Base-by-base conservation (phyloP, 2,329 filamentous ascomycete genomes). In the Penicillium brevicompactum region DNA sequence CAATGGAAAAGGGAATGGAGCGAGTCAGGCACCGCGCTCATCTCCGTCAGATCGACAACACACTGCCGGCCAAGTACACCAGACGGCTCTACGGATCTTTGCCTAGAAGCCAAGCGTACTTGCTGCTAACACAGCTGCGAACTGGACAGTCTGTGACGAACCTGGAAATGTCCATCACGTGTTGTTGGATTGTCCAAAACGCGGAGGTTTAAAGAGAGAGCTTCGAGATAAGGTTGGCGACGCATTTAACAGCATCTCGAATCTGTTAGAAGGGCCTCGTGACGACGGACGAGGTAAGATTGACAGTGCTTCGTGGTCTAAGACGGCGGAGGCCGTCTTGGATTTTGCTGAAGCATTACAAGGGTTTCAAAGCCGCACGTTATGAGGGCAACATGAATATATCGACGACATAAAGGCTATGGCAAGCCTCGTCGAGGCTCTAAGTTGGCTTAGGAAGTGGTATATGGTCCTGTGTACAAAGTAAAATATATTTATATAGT, bases 1-100 rank as follows among this genome's bases (percentile, higher is more conserved):
- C 46, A 50, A 16, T 57, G 40, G 55, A 24, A 44, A 14, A 8
- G 38, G n/a, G 50, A 53, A 40, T 55, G 44, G 53, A 44, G n/a
- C n/a, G n/a, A n/a, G n/a, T n/a, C n/a, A 22, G 13, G 18, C 21
- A 14, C 44, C 48, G 53, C 38, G n/a, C 13, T n/a, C 53, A 47
- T 14, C 45, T 55, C 1, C 53, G 47, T 4, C 37, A 47, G 14
- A 44, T 55, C 21, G 48, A 51, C 22, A 44, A 16, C 22, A 44
- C 42, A 2, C 37, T 56, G 45, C 53, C 53, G 24, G 43, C 48
- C 3, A 40, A 3, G 5, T 51, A 55, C 48, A 55, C 52, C 22
- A 47, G 48, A 6, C 22, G 10, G 31, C 22, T 54, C 5, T 54
- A 54, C 10, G 51, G 46, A 10, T 30, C 8, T 13, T n/a, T 54